Percentiles rank a stretch among this genome's conserved stretches.
Evolutionary conservation across 345 rosid genomes (phyloP).

Genomic region (Balakata baccata): DNA sequence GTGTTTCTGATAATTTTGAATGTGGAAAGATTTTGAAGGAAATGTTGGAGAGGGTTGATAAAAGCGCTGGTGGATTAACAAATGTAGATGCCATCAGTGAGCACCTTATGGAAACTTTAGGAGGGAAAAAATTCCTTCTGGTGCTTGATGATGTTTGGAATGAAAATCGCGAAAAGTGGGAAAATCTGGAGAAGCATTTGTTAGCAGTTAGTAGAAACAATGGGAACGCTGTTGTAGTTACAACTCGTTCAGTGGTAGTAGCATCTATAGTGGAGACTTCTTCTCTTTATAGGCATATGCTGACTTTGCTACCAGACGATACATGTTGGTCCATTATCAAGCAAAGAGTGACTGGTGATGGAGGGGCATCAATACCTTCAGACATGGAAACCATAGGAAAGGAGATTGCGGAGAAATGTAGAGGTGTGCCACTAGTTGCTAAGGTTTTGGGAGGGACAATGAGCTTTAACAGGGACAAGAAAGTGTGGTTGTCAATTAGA

Average conservation of each 20-base stretch:
- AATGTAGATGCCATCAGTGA: neutral
- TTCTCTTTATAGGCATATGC: neutral
- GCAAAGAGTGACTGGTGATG: neutral
- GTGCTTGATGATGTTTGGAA: slow-evolving; percentile 29
- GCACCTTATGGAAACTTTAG: neutral
- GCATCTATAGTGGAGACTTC: slow-evolving; percentile 13
- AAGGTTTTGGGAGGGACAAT: slow-evolving; percentile 4
- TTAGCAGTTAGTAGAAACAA: neutral
- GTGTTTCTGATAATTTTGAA: slow-evolving; percentile 15
- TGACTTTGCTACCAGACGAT: neutral
- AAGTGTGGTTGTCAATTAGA: slow-evolving; percentile 15
- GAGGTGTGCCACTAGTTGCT: slow-evolving; percentile 21
- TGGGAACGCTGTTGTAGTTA: slow-evolving; percentile 11
- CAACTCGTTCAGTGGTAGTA: slow-evolving; percentile 16
- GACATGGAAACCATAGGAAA: slow-evolving; percentile 19
- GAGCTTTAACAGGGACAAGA: neutral
- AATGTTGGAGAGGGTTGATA: slow-evolving; percentile 5
- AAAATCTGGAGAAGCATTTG: slow-evolving; percentile 8
- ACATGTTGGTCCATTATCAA: slow-evolving; percentile 21
- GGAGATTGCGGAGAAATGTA: slow-evolving; percentile 17
- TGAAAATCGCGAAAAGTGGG: slow-evolving; percentile 11
- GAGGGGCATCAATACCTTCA: neutral
- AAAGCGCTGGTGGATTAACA: neutral
- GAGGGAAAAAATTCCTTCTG: slow-evolving; percentile 8
- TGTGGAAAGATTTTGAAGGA: slow-evolving; percentile 1